A percentile compares a stretch with the other conserved stretches of the same genome.
Conservation (phyloP, 345 rosid genomes). For the Camelina sativa region DNA sequence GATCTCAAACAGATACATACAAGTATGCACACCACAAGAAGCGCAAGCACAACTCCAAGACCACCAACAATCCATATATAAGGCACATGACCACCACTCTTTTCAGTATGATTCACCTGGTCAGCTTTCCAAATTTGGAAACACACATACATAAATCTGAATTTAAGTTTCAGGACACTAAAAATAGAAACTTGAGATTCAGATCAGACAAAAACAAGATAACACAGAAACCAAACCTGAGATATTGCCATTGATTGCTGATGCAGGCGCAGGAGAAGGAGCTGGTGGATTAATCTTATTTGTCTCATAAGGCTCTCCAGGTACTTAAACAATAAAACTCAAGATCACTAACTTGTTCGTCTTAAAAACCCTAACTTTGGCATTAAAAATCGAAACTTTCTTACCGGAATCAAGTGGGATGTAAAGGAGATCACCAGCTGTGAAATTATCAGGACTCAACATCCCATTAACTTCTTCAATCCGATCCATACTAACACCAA, state of each 20-base stretch:
- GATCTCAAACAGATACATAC: constrained; percentile 69
- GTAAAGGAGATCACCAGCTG: constrained; percentile 73
- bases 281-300: constrained; percentile 53
- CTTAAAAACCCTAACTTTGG: neutral
- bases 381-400: neutral
- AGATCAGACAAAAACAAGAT: constrained; percentile 5
- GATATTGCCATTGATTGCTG: constrained; percentile 48
- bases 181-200: constrained; percentile 23
- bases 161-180: constrained; percentile 27
- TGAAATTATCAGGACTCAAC: constrained; percentile 73
- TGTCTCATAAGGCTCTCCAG: constrained; percentile 78
- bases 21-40: constrained; percentile 55
- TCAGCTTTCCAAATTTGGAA: constrained; percentile 56
- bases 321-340: constrained; percentile 53
- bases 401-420: constrained; percentile 90
- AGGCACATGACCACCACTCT: constrained; percentile 51
- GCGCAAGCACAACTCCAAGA: constrained; percentile 66
- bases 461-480: constrained; percentile 80
- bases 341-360: constrained; percentile 2
- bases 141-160: neutral
- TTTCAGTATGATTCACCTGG: constrained; percentile 52
- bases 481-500: constrained; percentile 92
- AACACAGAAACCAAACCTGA: constrained; percentile 53
- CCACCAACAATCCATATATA: constrained; percentile 89
- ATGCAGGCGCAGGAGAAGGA: constrained; percentile 66